Percentiles rank a stretch among this genome's conserved stretches.
Evolutionary conservation across 257 asterid genomes (phyloP).

Genomic region (Parsonsia alboflavescens): DNA sequence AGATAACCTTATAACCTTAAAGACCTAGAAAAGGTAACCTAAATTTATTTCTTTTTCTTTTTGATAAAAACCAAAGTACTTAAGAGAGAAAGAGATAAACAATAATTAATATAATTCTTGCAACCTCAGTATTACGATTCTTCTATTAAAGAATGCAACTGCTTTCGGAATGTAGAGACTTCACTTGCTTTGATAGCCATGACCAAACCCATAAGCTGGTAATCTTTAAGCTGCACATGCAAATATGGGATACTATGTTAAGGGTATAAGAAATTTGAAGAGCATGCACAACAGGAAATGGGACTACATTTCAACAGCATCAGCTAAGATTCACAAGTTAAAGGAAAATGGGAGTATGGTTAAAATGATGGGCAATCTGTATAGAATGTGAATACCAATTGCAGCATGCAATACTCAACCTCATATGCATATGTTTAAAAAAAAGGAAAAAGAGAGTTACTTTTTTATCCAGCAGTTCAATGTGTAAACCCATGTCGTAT

Average conservation of each 20-base stretch:
- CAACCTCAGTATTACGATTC: constrained; percentile 27
- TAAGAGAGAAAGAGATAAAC: not conserved
- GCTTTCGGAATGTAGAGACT: constrained; percentile 45
- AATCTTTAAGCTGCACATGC: constrained; percentile 63
- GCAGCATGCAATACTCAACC: not conserved
- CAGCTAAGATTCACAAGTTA: not conserved
- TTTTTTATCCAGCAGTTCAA: not conserved
- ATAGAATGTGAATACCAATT: not conserved
- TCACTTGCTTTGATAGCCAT: constrained; percentile 76
- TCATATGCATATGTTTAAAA: not conserved
- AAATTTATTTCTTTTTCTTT: not conserved
- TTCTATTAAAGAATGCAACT: constrained; percentile 54
- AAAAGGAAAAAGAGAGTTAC: not conserved
- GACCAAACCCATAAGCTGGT: constrained; percentile 60
- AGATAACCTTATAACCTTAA: not conserved
- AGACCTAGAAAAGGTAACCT: not conserved
- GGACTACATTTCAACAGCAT: not conserved
- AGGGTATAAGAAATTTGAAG: not conserved
- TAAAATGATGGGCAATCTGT: not conserved
- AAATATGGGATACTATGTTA: constrained; percentile 10
- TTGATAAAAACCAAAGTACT: not conserved
- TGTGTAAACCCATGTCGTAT: not conserved
- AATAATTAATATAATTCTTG: not conserved
- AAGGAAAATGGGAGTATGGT: not conserved
- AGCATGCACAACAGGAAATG: not conserved